Base-by-base conservation (phyloP, 495 filamentous ascomycete species). In the Haplographium delicatum region DNA sequence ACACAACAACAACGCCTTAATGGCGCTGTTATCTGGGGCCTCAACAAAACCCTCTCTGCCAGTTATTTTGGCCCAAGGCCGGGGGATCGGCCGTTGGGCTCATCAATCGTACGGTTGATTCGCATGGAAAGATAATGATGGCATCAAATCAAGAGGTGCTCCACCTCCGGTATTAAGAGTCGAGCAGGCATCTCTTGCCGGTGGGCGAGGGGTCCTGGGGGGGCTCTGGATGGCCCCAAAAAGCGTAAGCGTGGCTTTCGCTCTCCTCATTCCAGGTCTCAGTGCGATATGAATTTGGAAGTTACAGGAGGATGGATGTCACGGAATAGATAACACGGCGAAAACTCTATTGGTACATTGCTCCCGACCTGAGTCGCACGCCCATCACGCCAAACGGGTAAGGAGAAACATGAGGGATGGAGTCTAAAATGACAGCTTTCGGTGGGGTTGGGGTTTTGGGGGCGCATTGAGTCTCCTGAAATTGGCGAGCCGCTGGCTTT, bases 391-490 rank as follows among this genome's bases (percentile, higher is more conserved):
- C n/a, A 11, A 25, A 38, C 33, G 39, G 53, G 53, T 50, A 56
- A 19, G 53, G 46, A 45, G 34, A 56, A 40, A 56, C 53, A 56
- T 44, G 16, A 39, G 47, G 33, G n/a, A n/a, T n/a, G n/a, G n/a
- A n/a, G n/a, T 22, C 8, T 24, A 24, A 31, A 23, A 24, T 38
- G 16, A n/a, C 15, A 13, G 38, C 37, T 51, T 27, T 19, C 24
- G 22, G 28, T 18, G 31, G 22, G 4, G 28, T 42, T 40, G 50
- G 41, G 49, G 50, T n/a, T n/a, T n/a, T n/a, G n/a, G n/a, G n/a
- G n/a, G n/a, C n/a, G n/a, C n/a, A n/a, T n/a, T n/a, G n/a, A n/a
- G 30, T 28, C 47, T 19, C 22, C 31, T 41, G 7, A 43, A 47
- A 19, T 47, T 38, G 44, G 44, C 48, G 30, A 52, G 34, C 52